Base-by-base conservation (phyloP, 2,329 filamentous ascomycete genomes). In the Botrytis squamosa region DNA sequence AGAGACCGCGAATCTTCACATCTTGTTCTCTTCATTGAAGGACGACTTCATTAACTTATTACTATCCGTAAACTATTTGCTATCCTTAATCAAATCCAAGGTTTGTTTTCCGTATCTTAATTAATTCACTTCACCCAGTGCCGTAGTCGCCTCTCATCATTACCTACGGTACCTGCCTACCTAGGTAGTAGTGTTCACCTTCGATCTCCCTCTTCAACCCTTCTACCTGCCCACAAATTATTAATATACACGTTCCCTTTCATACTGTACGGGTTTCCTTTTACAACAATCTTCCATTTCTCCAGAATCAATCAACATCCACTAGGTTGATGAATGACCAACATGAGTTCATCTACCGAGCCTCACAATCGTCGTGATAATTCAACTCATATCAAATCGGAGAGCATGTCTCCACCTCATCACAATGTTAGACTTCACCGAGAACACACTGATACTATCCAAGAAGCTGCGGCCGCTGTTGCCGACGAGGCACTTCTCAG, bases 361-460 rank as follows among this genome's bases (percentile, higher is more conserved):
- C 12, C 71, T 65, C 66, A 20, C 40, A 18, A 72, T 52, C 16
- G 14, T 29, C 52, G 49, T 44, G 18, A 57, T 62, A 33, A 22
- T 46, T 52, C 33, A 16, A 69, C 25, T 62, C 25, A 46, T 44
- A 60, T 72, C 42, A 72, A 69, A 40, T 60, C 64, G 22, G 71
- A 72, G 52, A 69, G 52, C 40, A 69, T 62, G 52, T 69, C 71
- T 49, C 62, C 71, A 42, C 55, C 65, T n/a, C 60, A 44, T 8
- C 42, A 33, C 14, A 59, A 69, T 49, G 66, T 76, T 44, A 76
- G 76, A 57, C 73, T 76, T 57, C 73, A 74, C 20, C 73, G 60
- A 60, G 76, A 78, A 44, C 66, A 65, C 44, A 77, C 76, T 33
- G 67, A 76, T 38, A 79, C 76, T n/a, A 77, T 78, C 38, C 76